A percentile compares a stretch with the other conserved stretches of the same genome.
These are phyloP conservation scores for Colletotrichum echinochloae DNA, from an alignment of 2,329 filamentous ascomycete genomes.

Conservation along the genomic window DNA sequence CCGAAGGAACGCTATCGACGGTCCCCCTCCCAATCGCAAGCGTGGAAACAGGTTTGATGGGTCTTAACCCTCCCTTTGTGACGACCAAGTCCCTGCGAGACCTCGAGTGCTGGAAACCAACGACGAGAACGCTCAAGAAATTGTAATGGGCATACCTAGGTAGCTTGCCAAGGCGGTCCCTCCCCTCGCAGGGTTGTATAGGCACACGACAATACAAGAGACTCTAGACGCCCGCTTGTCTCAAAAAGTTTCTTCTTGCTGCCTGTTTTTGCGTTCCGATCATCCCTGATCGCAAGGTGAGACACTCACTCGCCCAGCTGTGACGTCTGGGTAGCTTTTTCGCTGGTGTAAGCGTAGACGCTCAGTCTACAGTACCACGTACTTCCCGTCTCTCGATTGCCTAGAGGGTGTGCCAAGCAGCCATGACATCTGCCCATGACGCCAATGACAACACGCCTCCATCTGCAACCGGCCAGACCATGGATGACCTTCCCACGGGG, in stretches of 20 bases:
- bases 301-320: constrained; percentile 8
- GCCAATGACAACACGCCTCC: constrained; percentile 24
- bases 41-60: constrained; percentile 31
- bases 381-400: background rate
- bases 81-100: constrained; percentile 33
- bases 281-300: constrained; percentile 19
- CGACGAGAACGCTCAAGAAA: constrained; percentile 21
- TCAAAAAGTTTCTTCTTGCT: background rate
- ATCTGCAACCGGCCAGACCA: constrained; percentile 18
- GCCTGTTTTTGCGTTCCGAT: background rate
- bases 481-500: constrained; percentile 23
- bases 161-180: background rate
- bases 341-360: background rate
- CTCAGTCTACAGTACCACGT: too few relatives aligned
- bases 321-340: constrained; percentile 23
- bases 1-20: constrained; percentile 5
- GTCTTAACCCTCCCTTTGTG: constrained; percentile 4
- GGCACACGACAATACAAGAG: background rate
- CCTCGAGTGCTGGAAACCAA: background rate
- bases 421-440: constrained; percentile 29
- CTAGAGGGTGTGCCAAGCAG: background rate
- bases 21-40: background rate
- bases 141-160: background rate
- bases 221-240: background rate
- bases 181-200: background rate